Base-by-base conservation (phyloP, 78 protist genomes). In the Dictyostelium purpureum region DNA sequence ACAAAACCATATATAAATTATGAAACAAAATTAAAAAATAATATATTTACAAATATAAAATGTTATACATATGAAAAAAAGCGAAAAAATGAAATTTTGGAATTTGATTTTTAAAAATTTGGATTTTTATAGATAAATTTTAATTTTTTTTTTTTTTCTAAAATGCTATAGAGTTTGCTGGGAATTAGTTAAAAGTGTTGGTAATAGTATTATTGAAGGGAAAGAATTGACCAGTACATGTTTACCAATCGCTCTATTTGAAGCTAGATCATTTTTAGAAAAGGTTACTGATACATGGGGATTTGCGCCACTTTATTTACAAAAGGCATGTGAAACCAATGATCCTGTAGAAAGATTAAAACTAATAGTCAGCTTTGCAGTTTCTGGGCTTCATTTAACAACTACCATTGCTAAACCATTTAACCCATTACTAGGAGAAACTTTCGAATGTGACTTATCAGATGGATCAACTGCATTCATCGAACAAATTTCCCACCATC, bases 401-500 rank as follows among this genome's bases (percentile, higher is more conserved):
- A 33, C 54, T 0, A 70, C 88, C 0, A 69, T 77, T n/a, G 3
- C 83, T 3, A 95, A 92, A 79, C 98, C 98, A 73, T 96, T 96
- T 71, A 96, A 96, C 76, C 98, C 98, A 40, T 49, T 96, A 31
- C 56, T 96, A 1, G 96, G 96, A 2, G 98, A 96, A 87, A 96
- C 98, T n/a, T 96, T 71, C 57, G 81, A 94, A 69, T 93, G 90
- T 2, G 14, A 38, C 10, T 73, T 78, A 7, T 42, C 40, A 2
- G 93, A 95, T 51, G 96, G 96, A n/a, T 67, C 94, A 14, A 19
- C 40, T n/a, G 83, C 94, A 9, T 88, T 43, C 47, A 52, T 57
- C 33, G 97, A 96, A 57, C 97, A 96, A 40, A 79, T 78, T 47
- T 56, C 87, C 9, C 98, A 96, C 85, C 98, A 96, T 69, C 98